A percentile compares a stretch with the other conserved stretches of the same genome.
phyloP scores from a whole-genome alignment of 2,329 filamentous ascomycete species.

The Penicillium polonicum region DNA sequence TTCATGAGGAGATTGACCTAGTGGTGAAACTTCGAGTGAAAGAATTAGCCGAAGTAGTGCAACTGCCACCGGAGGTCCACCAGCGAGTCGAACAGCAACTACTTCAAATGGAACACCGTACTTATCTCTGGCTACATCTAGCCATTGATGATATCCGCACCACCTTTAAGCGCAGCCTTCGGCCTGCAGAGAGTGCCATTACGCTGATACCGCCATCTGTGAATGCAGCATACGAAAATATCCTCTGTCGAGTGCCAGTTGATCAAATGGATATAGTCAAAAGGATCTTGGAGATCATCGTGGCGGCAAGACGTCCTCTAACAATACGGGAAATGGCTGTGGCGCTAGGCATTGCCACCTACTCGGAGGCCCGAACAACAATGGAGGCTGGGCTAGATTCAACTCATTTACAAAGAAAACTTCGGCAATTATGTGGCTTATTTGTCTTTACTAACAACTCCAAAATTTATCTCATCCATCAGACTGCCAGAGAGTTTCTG shows the following conservation, averaged over 20 bases:
- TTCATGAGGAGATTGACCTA: constrained; percentile 14
- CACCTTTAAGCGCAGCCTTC: constrained; percentile 8
- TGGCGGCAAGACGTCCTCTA: constrained; percentile 15
- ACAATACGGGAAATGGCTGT: constrained; percentile 14
- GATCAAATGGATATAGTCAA: background rate
- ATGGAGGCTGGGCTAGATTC: constrained; percentile 3
- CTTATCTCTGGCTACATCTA: constrained; percentile 24
- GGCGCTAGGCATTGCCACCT: constrained; percentile 9
- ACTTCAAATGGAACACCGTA: constrained; percentile 20
- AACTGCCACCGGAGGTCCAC: background rate
- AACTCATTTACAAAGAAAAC: background rate
- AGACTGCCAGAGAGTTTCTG: constrained; percentile 18
- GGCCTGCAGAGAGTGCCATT: constrained; percentile 9
- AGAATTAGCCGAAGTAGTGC: constrained; percentile 6
- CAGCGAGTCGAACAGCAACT: constrained; percentile 15
- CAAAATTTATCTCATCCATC: constrained; percentile 21
- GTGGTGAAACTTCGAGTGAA: constrained; percentile 13
- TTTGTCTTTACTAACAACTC: constrained; percentile 19
- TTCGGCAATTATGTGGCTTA: constrained; percentile 13
- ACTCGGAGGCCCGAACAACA: no score
- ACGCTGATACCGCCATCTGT: constrained; percentile 12
- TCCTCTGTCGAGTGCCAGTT: constrained; percentile 12
- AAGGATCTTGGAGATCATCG: constrained; percentile 15
- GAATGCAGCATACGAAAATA: constrained; percentile 16
- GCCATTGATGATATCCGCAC: constrained; percentile 14